A percentile compares a stretch with the other conserved stretches of the same genome.
Evolutionary conservation across 169 alveolate species (phyloP).

Genomic region (Prorocentrum cordatum): DNA sequence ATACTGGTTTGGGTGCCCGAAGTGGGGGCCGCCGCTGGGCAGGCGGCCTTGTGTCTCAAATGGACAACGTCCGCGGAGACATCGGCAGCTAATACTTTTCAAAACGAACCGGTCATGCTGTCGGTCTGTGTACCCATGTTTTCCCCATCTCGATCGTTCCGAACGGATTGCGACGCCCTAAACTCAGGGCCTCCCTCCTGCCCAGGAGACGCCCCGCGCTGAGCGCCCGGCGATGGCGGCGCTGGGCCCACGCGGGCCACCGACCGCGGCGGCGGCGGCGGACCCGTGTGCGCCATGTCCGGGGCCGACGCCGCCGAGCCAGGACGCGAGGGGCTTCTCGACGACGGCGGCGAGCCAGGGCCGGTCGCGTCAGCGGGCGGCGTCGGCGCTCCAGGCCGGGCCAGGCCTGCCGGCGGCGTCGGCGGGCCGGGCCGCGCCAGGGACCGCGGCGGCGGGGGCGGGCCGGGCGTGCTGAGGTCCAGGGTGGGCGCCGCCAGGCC

Average conservation of each 20-base stretch:
- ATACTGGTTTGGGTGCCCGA: no score
- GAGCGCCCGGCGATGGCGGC: neutral
- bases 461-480: conserved; percentile 15
- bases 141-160: no score
- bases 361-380: neutral
- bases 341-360: neutral
- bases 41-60: no score
- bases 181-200: no score
- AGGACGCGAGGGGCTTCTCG: neutral
- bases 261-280: neutral
- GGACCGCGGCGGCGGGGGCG: neutral
- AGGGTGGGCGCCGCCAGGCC: neutral
- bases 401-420: neutral
- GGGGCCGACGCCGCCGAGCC: neutral
- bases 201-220: neutral
- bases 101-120: no score
- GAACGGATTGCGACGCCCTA: no score
- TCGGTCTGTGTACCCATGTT: no score
- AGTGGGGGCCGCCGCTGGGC: no score
- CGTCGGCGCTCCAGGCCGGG: neutral
- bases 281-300: neutral
- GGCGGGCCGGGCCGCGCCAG: neutral
- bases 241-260: neutral
- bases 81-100: no score
- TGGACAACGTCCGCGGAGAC: no score